A percentile compares a stretch with the other conserved stretches of the same genome.
Conservation (phyloP, 805 yeast species). For the Grigorovia humatica region DNA sequence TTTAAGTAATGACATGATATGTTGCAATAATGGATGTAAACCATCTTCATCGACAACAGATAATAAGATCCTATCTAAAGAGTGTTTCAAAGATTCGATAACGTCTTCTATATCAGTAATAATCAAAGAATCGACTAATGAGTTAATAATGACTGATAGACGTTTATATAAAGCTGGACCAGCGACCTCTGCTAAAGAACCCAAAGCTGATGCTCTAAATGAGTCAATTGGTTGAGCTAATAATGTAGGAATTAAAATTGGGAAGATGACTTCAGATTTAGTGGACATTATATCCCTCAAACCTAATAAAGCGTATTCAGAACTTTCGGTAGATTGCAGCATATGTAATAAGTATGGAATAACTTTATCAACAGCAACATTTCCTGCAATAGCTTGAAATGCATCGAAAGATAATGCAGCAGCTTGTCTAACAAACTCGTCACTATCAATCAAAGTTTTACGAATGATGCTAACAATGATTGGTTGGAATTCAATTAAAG, state of each 20-base stretch:
- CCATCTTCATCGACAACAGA: conserved; percentile 73
- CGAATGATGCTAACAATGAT: conserved; percentile 66
- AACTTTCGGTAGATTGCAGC: conserved; percentile 47
- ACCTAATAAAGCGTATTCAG: conserved; percentile 76
- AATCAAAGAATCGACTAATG: conserved; percentile 54
- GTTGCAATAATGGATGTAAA: conserved; percentile 74
- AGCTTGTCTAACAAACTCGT: conserved; percentile 69
- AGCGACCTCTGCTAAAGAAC: conserved; percentile 82
- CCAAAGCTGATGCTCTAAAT: conserved; percentile 78
- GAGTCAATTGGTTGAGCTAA: conserved; percentile 71
- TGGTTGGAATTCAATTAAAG: conserved; percentile 53
- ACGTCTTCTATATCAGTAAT: conserved; percentile 30
- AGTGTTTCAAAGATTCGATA: conserved; percentile 33
- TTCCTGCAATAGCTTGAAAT: conserved; percentile 73
- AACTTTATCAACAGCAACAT: conserved; percentile 76
- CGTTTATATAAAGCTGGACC: conserved; percentile 71
- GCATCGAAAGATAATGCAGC: conserved; percentile 89
- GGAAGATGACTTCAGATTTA: conserved; percentile 85
- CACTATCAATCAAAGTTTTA: conserved; percentile 65
- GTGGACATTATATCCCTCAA: conserved; percentile 86
- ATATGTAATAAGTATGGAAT: conserved; percentile 71
- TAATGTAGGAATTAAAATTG: conserved; percentile 79
- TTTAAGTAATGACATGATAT: conserved; percentile 63
- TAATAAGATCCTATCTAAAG: conserved; percentile 60
- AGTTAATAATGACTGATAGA: conserved; percentile 60